Evolutionary conservation across 2,329 filamentous ascomycete genomes (phyloP).

Genomic region (Sclerotinia nivalis): DNA sequence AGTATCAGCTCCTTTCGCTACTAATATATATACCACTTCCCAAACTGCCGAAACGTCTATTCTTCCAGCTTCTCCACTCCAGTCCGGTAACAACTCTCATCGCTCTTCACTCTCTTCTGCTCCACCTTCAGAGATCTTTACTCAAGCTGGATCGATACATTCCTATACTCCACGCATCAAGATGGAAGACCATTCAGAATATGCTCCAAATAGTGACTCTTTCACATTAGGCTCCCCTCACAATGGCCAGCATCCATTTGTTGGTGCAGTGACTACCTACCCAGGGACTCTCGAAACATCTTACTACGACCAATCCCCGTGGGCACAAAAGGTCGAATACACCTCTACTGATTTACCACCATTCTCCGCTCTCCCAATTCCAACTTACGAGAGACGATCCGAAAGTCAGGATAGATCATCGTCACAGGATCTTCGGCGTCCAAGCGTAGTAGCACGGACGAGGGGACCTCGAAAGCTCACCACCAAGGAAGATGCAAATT

Average conservation of each 20-base stretch:
- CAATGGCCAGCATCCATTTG: constrained; percentile 31
- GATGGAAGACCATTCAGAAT: constrained; percentile 41
- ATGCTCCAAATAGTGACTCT: constrained; percentile 30
- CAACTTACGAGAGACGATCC: constrained; percentile 36
- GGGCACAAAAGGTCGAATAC: constrained; percentile 38
- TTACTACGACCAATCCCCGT: constrained; percentile 36
- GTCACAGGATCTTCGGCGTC: constrained; percentile 29
- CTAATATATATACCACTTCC: constrained; percentile 48
- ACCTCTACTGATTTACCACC: constrained; percentile 35
- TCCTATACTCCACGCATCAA: constrained; percentile 40
- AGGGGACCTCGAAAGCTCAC: constrained; percentile 54
- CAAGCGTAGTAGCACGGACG: constrained; percentile 35
- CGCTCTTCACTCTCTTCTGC: constrained; percentile 42
- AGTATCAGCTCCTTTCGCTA: constrained; percentile 47
- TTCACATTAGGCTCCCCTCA: constrained; percentile 38
- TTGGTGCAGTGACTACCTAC: constrained; percentile 34
- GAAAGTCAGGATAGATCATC: constrained; percentile 33
- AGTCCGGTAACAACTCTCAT: constrained; percentile 39
- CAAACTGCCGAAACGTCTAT: constrained; percentile 43
- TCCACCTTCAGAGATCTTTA: constrained; percentile 39
- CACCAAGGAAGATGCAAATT: constrained; percentile 69
- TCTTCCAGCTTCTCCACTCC: constrained; percentile 38
- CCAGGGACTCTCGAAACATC: constrained; percentile 36
- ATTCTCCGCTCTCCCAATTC: constrained; percentile 35
- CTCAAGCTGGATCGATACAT: constrained; percentile 38